Evolutionary conservation across 169 alveolate species (phyloP).

Genomic region (Babesia divergens): DNA sequence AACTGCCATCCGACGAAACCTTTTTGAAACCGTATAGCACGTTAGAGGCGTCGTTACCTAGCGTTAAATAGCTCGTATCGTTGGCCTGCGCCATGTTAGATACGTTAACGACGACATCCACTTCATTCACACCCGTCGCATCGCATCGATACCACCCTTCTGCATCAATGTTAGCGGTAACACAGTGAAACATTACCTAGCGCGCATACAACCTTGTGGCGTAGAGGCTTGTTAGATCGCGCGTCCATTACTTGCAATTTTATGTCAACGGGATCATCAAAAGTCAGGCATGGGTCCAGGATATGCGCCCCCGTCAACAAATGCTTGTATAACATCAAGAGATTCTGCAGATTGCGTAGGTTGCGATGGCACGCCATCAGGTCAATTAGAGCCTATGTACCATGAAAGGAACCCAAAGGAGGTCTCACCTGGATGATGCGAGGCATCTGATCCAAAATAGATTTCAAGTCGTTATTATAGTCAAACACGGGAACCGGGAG

Average conservation of each 20-base stretch:
- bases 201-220: neutral
- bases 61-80: conserved; percentile 26
- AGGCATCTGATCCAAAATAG: conserved; percentile 60
- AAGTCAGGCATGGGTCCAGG: conserved; percentile 2
- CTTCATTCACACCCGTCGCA: conserved; percentile 1
- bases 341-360: conserved; percentile 22
- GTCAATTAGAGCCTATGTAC: conserved; percentile 48
- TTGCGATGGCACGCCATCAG: conserved; percentile 43
- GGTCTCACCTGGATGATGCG: conserved; percentile 41
- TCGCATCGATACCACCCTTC: conserved; percentile 3
- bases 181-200: neutral
- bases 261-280: conserved; percentile 13
- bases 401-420: neutral
- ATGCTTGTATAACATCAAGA: conserved; percentile 43
- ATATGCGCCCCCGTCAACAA: conserved; percentile 21
- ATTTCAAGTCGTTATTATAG: conserved; percentile 57
- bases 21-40: conserved; percentile 57
- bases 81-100: neutral
- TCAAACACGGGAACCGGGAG: conserved; percentile 52
- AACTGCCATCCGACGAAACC: conserved; percentile 3
- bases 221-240: neutral
- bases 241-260: conserved; percentile 12
- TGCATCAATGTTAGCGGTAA: neutral
- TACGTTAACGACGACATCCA: conserved; percentile 28
- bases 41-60: conserved; percentile 27